Base-by-base conservation (phyloP, 2,329 filamentous ascomycete genomes). In the Penicillium glabrum region DNA sequence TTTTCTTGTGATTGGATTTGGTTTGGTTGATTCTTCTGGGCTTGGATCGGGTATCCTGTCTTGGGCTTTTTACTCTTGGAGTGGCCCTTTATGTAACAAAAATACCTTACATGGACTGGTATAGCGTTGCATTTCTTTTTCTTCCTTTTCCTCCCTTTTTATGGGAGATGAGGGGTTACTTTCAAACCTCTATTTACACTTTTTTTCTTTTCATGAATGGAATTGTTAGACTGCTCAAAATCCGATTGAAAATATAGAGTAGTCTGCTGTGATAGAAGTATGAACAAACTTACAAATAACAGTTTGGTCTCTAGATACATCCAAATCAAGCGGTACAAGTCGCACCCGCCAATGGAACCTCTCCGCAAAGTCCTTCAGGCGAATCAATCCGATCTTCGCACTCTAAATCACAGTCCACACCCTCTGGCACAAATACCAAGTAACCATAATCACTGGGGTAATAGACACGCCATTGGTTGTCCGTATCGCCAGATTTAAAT, bases 171-270 rank as follows among this genome's bases (percentile, higher is more conserved):
- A 53, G 48, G 54, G 56, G 39, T 33, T 45, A 14, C 23, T 9
- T 35, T n/a, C 43, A 13, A 45, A 49, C 41, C 53, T 52, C 46
- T 54, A 55, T 51, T 26, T 33, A 35, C 44, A 45, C 46, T 45
- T 57, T 51, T 51, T 51, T 59, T 24, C 57, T 33, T 31, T 13
- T 31, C 14, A 51, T 51, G 57, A 64, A 66, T 64, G 63, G 63
- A 64, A 52, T 56, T 57, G 46, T 51, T 61, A 46, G 62, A 58
- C 53, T 63, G 62, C 54, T 60, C 54, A 53, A 58, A 24, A 10
- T 44, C 19, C 8, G 27, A 10, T 5, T 29, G 10, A 2, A 11
- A 29, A n/a, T 10, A 13, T 33, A 39, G n/a, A 19, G n/a, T 37
- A 37, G 13, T n/a, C 16, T 19, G 35, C 5, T 13, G 14, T 33